Evolutionary conservation across 2,329 filamentous ascomycete species (phyloP), one percentile per base, ranked within the genome.

Genomic region (Fusarium subglutinans): DNA sequence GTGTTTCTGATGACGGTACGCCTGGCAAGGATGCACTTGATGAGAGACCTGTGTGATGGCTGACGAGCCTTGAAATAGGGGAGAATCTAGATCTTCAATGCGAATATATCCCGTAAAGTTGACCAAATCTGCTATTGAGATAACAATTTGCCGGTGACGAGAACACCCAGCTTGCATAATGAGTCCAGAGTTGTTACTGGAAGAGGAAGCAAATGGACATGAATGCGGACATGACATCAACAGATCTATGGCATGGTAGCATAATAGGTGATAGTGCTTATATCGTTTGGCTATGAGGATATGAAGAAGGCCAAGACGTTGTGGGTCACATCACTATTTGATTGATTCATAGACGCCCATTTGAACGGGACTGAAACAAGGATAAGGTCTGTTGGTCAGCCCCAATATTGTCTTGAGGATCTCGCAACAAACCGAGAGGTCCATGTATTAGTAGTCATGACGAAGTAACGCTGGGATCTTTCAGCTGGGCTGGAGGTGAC

Each of bases 11-110:
- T 43, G 50, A 17, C 45, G 18, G 33, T 58, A 67, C 28, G 30
- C 38, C 38, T 24, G 53, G 33, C 47, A 47, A 43, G 26, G 44
- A 47, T 61, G 50, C 38, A 38, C 33, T 24, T 48, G 45, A 60
- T 43, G 20, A 30, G 37, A 45, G 30, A 30, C 30, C 30, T 51
- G 20, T 44, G 55, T 68, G 64, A 59, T 45, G 63, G 40, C 54
- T 64, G 51, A 58, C 53, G 58, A 74, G 61, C 61, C 45, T 70
- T 64, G 43, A 50, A 50, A 58, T 69, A 67, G 64, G 61, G 69
- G 66, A 76, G 71, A 78, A 77, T 77, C 62, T 77, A 78, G 75
- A 78, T 78, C 70, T 76, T 76, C 70, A 69, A 73, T 77, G 71
- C 66, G 68, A 76, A 77, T 61, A 76, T 70, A 75, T 69, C 54